Evolutionary conservation across 2,329 filamentous ascomycete genomes (phyloP).

Genomic region (Cyphellophora attinorum): DNA sequence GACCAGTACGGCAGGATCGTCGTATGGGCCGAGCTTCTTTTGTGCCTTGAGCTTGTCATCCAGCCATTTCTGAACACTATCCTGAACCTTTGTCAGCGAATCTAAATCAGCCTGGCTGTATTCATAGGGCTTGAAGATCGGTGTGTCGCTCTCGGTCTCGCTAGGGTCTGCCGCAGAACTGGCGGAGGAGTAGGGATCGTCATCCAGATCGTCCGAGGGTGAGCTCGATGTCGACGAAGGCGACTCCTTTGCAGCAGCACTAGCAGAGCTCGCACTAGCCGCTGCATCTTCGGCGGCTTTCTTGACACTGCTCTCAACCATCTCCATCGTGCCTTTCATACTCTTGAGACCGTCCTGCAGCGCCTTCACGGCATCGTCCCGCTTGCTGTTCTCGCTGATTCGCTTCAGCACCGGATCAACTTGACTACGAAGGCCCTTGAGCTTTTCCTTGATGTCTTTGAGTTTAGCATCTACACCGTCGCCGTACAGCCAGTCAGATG

Average conservation of each 20-base stretch:
- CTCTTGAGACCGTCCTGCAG: constrained; percentile 64
- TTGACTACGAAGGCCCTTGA: constrained; percentile 67
- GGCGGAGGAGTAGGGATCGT: constrained; percentile 44
- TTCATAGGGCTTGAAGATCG: constrained; percentile 37
- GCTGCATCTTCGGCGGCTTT: constrained; percentile 55
- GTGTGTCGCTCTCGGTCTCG: constrained; percentile 22
- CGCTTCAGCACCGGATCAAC: constrained; percentile 69
- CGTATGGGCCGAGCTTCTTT: constrained; percentile 56
- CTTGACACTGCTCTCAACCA: constrained; percentile 64
- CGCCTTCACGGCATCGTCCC: constrained; percentile 58
- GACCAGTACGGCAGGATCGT: constrained; percentile 64
- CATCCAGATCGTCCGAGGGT: constrained; percentile 63
- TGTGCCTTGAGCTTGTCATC: constrained; percentile 62
- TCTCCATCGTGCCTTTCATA: constrained; percentile 59
- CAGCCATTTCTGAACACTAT: constrained; percentile 63
- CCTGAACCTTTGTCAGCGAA: constrained; percentile 52
- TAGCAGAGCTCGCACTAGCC: constrained; percentile 42
- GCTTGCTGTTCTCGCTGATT: constrained; percentile 59
- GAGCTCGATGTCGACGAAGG: constrained; percentile 37
- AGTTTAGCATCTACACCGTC: constrained; percentile 69
- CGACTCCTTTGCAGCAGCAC: constrained; percentile 32
- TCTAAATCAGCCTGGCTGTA: constrained; percentile 67
- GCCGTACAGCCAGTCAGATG: constrained; percentile 84
- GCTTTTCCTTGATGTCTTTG: constrained; percentile 63
- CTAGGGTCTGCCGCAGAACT: constrained; percentile 24